These are phyloP conservation scores for Taphrina flavorubra DNA, from an alignment of 1,139 yeast genomes.

Conservation along the genomic window DNA sequence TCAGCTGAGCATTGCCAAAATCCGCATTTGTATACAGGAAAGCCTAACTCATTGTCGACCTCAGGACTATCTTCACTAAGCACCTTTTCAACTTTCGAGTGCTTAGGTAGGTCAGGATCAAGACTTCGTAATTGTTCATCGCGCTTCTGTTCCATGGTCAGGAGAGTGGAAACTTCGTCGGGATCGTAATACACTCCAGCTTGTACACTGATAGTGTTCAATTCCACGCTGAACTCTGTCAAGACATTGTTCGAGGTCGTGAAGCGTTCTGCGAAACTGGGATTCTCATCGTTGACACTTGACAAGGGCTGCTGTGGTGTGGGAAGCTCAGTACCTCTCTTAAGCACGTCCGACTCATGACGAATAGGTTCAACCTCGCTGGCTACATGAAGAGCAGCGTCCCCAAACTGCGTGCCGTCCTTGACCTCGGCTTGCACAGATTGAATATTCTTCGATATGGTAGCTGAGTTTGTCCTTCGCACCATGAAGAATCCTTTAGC, in stretches of 20 bases:
- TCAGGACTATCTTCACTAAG: neutral
- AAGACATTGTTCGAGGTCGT: neutral
- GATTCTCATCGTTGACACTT: no score
- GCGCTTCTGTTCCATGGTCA: neutral
- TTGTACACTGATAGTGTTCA: neutral
- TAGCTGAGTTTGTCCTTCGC: no score
- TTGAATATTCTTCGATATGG: no score
- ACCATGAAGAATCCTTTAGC: no score
- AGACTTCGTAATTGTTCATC: neutral
- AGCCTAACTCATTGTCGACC: neutral
- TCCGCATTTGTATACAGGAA: slow-evolving; percentile 13
- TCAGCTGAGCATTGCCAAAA: slow-evolving; percentile 20
- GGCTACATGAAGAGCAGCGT: no score
- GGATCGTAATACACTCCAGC: slow-evolving; percentile 1
- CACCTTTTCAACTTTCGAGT: neutral
- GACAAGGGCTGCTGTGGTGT: no score
- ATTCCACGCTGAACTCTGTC: neutral
- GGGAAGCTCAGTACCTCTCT: no score
- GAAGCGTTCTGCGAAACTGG: no score
- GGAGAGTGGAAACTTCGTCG: neutral
- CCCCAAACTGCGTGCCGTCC: no score
- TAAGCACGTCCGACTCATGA: no score
- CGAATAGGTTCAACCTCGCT: no score
- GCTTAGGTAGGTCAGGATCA: neutral
- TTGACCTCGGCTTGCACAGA: no score